A percentile compares a stretch with the other conserved stretches of the same genome.
Conservation (phyloP, 768 basidiomycete genomes). For the Lentinula sp. region DNA sequence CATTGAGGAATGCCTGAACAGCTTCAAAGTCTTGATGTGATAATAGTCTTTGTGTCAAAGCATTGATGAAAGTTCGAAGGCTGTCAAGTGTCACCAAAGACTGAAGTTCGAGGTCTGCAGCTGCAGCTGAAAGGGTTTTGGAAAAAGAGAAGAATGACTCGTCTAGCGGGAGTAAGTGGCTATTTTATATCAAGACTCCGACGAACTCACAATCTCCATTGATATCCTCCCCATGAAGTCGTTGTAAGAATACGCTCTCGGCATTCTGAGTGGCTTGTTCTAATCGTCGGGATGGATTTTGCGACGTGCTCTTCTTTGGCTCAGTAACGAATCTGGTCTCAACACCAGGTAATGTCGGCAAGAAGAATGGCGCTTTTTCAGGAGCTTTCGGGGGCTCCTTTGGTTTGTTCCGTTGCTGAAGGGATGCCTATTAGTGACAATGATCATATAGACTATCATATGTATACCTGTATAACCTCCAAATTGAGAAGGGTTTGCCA, state of each 20-base stretch:
- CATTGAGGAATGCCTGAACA: conserved; percentile 80
- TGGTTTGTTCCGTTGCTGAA: conserved; percentile 91
- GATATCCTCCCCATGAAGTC: conserved; percentile 47
- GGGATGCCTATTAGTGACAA: not conserved
- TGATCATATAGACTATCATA: not conserved
- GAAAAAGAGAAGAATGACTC: conserved; percentile 79
- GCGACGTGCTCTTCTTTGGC: conserved; percentile 31
- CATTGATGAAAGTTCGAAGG: conserved; percentile 64
- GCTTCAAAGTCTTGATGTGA: conserved; percentile 93
- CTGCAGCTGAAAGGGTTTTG: conserved; percentile 85
- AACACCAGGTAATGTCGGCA: conserved; percentile 86
- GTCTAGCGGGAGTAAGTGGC: conserved; percentile 35
- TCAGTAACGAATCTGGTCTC: conserved; percentile 73
- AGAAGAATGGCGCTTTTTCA: conserved; percentile 95
- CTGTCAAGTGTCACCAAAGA: conserved; percentile 62
- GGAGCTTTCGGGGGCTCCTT: conserved; percentile 93
- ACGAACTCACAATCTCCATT: conserved; percentile 63
- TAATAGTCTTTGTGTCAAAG: conserved; percentile 63
- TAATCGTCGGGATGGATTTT: conserved; percentile 44
- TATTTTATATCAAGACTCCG: not conserved
- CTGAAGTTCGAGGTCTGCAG: conserved; percentile 86
- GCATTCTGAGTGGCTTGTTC: conserved; percentile 43
- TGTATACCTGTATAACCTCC: conserved; percentile 80
- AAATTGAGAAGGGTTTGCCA: conserved; percentile 98
- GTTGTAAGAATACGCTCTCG: conserved; percentile 68